Evolutionary conservation across 163 green algal species (phyloP).

Genomic region (Chloromonas sp.): DNA sequence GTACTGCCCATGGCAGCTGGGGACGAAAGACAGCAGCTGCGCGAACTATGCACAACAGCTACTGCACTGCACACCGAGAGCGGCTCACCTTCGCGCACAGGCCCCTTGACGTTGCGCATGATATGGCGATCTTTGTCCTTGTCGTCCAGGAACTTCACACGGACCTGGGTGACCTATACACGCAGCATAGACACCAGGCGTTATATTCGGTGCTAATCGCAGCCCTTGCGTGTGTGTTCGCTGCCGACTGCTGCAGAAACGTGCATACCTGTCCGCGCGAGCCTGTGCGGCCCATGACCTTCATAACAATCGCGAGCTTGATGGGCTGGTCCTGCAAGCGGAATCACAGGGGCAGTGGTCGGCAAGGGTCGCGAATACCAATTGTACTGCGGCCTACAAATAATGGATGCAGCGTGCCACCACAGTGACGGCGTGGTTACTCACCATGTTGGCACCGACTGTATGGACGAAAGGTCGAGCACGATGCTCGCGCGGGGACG

Average conservation of each 20-base stretch:
- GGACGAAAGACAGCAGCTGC: too few species aligned
- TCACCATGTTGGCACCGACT: too few species aligned
- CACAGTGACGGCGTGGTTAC: too few species aligned
- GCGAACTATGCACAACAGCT: too few species aligned
- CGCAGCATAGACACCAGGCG: neutral
- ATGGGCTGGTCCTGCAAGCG: conserved; percentile 70
- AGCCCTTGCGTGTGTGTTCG: neutral
- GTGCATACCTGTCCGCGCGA: conserved; percentile 89
- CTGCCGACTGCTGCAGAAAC: neutral
- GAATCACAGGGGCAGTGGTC: too few species aligned
- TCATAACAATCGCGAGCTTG: conserved; percentile 99
- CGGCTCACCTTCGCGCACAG: conserved; percentile 88
- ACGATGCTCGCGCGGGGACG: too few species aligned
- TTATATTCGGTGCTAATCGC: neutral
- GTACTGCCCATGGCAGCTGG: neutral
- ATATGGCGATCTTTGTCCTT: conserved; percentile 95
- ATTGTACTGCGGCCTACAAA: too few species aligned
- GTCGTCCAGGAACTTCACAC: conserved; percentile 99
- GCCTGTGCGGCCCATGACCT: conserved; percentile 97
- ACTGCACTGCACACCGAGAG: too few species aligned
- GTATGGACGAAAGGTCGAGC: too few species aligned
- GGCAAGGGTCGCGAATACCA: too few species aligned
- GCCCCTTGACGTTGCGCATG: conserved; percentile 99
- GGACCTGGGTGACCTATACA: conserved; percentile 94
- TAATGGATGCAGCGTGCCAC: too few species aligned